Percentiles rank a stretch among this genome's conserved stretches.
These are phyloP conservation scores for Abrus pulchellus DNA, from an alignment of 306 rosid species.

Conservation along the genomic window DNA sequence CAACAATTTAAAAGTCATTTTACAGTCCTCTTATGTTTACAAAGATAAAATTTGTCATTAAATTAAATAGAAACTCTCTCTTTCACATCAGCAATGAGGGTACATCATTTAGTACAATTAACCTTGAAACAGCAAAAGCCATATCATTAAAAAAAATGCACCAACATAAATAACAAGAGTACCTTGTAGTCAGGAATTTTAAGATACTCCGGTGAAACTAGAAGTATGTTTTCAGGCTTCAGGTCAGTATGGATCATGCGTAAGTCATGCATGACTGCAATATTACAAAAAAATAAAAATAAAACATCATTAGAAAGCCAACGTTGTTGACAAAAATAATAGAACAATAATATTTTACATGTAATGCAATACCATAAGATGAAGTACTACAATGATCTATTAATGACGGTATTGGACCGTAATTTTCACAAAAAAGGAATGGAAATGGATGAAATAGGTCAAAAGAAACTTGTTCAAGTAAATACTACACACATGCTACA, in stretches of 20 bases:
- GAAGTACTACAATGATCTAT: too few species aligned
- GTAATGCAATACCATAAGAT: background rate
- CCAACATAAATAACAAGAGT: background rate
- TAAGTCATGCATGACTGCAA: constrained; percentile 95
- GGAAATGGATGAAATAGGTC: constrained; percentile 28
- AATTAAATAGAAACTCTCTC: background rate
- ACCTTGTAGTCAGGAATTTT: constrained; percentile 85
- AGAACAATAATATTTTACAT: too few species aligned
- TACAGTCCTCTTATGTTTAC: background rate
- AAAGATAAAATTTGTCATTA: background rate
- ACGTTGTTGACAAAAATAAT: background rate
- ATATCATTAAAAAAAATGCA: too few species aligned
- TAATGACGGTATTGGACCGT: background rate
- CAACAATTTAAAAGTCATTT: background rate
- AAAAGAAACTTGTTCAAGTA: constrained; percentile 59
- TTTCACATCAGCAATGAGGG: background rate
- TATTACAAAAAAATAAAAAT: background rate
- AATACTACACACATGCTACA: constrained; percentile 99
- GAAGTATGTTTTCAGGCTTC: constrained; percentile 92
- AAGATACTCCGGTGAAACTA: constrained; percentile 73
- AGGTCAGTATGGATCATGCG: constrained; percentile 87
- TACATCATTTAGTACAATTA: background rate
- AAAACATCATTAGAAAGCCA: constrained; percentile 10
- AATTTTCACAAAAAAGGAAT: too few species aligned
- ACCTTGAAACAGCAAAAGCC: background rate